These are phyloP conservation scores for Pneumocystis sp. DNA, from an alignment of 1,139 yeast genomes.

Conservation along the genomic window DNA sequence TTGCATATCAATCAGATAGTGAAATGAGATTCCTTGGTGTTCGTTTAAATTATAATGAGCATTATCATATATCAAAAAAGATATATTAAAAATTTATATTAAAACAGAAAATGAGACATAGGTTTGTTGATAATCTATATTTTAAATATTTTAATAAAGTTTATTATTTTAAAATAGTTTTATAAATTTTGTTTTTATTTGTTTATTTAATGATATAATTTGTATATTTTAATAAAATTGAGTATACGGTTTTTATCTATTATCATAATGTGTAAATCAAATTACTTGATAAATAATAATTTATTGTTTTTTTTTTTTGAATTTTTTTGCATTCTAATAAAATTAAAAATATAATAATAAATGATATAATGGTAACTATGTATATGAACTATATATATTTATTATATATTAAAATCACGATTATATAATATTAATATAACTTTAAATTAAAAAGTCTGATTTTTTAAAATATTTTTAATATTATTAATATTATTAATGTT, in stretches of 20 bases:
- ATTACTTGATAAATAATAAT: not conserved
- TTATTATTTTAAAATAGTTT: not conserved
- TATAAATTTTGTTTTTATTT: too few species aligned
- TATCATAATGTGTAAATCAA: too few species aligned
- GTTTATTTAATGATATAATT: too few species aligned
- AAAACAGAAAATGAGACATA: not conserved
- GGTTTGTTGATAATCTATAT: not conserved
- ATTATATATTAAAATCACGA: too few species aligned
- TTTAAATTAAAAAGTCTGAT: too few species aligned
- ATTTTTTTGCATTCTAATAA: not conserved
- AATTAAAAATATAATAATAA: not conserved
- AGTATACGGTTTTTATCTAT: too few species aligned
- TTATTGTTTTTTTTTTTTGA: not conserved
- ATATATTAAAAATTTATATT: not conserved
- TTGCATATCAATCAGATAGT: constrained; percentile 21
- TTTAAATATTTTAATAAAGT: not conserved
- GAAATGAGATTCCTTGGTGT: constrained; percentile 28
- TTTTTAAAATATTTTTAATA: too few species aligned
- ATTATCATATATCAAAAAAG: constrained; percentile 15
- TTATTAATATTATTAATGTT: too few species aligned
- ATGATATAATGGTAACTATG: not conserved
- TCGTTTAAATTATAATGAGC: constrained; percentile 26
- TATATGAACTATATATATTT: not conserved
- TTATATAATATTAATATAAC: too few species aligned
- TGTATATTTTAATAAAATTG: too few species aligned